Evolutionary conservation across 1,284 basidiomycete genomes (phyloP).

Genomic region (Marasmius fiardii): DNA sequence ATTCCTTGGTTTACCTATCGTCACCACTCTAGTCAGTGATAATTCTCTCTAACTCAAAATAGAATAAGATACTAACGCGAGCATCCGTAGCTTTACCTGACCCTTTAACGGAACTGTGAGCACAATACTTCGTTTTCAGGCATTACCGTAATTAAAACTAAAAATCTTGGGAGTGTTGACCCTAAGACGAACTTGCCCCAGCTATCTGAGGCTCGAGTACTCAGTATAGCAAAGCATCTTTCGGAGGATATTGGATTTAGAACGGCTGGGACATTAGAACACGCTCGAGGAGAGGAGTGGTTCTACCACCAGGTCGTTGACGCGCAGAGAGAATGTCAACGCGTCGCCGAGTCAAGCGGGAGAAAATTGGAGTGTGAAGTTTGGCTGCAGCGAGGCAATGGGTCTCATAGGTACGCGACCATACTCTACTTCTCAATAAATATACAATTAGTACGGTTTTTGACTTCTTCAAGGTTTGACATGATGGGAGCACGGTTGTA

Average conservation of each 20-base stretch:
- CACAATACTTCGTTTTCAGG: not conserved
- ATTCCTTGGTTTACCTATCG: slow-evolving; percentile 36
- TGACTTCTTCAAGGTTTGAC: slow-evolving; percentile 59
- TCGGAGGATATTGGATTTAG: slow-evolving; percentile 89
- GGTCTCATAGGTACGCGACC: slow-evolving; percentile 73
- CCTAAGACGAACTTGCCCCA: slow-evolving; percentile 58
- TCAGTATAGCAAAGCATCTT: slow-evolving; percentile 58
- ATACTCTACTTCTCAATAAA: slow-evolving; percentile 7
- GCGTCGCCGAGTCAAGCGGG: slow-evolving; percentile 39
- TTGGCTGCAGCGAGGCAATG: slow-evolving; percentile 83
- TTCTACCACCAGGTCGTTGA: slow-evolving; percentile 67
- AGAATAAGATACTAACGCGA: slow-evolving; percentile 7
- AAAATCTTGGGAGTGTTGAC: slow-evolving; percentile 38
- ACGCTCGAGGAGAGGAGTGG: slow-evolving; percentile 84
- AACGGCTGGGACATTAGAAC: slow-evolving; percentile 89
- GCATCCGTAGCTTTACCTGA: slow-evolving; percentile 34
- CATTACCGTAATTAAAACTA: not conserved
- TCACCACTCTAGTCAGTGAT: slow-evolving; percentile 43
- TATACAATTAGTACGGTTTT: not conserved
- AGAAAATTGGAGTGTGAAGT: slow-evolving; percentile 80
- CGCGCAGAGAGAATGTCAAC: slow-evolving; percentile 61
- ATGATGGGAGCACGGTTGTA: slow-evolving; percentile 84
- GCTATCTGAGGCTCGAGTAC: slow-evolving; percentile 66
- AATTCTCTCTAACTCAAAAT: slow-evolving; percentile 4
- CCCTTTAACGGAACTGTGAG: slow-evolving; percentile 38